Evolutionary conservation across 2,329 filamentous ascomycete species (phyloP).

Genomic region (Talaromyces pinophilus): DNA sequence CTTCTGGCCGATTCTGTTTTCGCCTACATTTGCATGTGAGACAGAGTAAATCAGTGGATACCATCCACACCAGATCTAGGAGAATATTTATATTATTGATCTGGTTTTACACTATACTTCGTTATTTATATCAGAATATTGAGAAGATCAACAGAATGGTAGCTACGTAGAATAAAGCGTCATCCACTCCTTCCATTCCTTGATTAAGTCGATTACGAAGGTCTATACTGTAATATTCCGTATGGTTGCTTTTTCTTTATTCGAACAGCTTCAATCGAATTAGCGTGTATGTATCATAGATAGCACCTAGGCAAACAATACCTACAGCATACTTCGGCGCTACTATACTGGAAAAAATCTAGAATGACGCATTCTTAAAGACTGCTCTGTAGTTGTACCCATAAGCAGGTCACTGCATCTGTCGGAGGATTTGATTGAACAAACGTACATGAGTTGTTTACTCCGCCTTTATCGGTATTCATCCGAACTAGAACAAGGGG

Average conservation of each 20-base stretch:
- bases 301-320: no score
- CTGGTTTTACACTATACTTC: neutral
- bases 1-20: neutral
- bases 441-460: no score
- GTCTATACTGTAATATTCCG: no score
- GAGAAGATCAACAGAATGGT: neutral
- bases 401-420: neutral
- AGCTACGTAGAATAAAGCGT: neutral
- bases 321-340: neutral
- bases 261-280: no score
- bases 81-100: neutral
- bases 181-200: neutral
- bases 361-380: neutral
- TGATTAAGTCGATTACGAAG: neutral
- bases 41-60: neutral
- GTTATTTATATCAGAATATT: neutral
- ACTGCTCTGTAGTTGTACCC: neutral
- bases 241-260: neutral
- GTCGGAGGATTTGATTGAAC: neutral
- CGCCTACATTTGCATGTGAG: neutral
- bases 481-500: neutral
- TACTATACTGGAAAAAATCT: neutral
- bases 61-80: neutral
- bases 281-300: no score
- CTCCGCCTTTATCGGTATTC: neutral